Base-by-base conservation (phyloP, 441 rosid genomes). In the Adansonia gregorii region DNA sequence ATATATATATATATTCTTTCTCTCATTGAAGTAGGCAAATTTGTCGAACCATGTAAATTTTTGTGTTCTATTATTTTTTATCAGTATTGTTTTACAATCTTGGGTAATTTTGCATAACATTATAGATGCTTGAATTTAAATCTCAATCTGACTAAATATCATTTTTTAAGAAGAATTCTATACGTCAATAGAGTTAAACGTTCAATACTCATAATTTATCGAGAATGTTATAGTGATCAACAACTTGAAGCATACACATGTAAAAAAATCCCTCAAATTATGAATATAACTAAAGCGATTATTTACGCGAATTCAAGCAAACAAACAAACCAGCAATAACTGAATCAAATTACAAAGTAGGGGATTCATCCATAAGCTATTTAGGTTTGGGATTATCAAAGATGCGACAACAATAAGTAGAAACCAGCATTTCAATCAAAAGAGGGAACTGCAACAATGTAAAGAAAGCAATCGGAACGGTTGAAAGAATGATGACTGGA, bases 361-460 rank as follows among this genome's bases (percentile, higher is more conserved):
- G 6, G 54, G 54, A 8, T 20, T 22, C 1, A 66, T 43, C 11
- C 27, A 4, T n/a, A 22, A 48, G 24, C 60, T 51, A 70, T 8
- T 31, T 49, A 22, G 1, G 19, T 54, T 54, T 54, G 1, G 75
- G 8, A 7, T 48, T 63, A 12, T 8, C 10, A 2, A 74, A 74
- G 58, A 74, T 11, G 24, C 58, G 56, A 27, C 43, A 15, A 35
- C 67, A 11, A 24, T 20, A 74, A 8, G 77, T 74, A 6, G 77
- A 74, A 43, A 58, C 10, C 48, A 76, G 48, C 66, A 58, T 77
- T 31, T 77, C 75, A 27, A 46, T 10, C n/a, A 77, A 20, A 22
- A 77, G 79, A 15, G 79, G 75, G 31, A 77, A 77, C 19, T 77
- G 79, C 11, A 69, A 61, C 46, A 69, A n/a, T 11, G 69, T 24